A percentile compares a stretch with the other conserved stretches of the same genome.
phyloP scores from a whole-genome alignment of 1,284 basidiomycete species.

The Ganoderma lucidum region DNA sequence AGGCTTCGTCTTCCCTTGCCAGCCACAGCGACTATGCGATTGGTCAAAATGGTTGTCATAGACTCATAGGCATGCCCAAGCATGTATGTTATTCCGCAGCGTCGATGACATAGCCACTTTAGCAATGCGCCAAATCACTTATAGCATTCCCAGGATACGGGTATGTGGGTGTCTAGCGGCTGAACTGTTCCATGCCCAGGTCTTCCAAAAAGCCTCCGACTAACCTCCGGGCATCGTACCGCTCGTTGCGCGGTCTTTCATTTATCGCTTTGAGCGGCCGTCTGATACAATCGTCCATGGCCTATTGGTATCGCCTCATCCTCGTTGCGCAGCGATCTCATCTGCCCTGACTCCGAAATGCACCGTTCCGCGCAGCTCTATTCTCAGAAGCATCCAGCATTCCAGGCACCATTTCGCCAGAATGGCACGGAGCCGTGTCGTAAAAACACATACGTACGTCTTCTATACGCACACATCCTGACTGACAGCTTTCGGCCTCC shows the following conservation, averaged over 20 bases:
- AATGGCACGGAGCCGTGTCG: neutral
- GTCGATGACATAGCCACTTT: neutral
- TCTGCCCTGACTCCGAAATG: conserved; percentile 3
- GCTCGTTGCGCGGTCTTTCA: conserved; percentile 16
- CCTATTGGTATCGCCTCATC: conserved; percentile 7
- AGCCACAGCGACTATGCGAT: neutral
- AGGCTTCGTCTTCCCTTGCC: neutral
- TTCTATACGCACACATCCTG: neutral
- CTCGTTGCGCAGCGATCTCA: conserved; percentile 13
- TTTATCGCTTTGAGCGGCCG: conserved; percentile 20
- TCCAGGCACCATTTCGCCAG: neutral
- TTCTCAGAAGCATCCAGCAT: neutral
- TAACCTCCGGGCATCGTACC: conserved; percentile 22
- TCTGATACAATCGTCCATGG: conserved; percentile 13
- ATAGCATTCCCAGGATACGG: neutral
- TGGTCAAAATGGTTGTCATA: neutral
- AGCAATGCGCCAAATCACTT: neutral
- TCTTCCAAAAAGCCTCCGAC: conserved; percentile 13
- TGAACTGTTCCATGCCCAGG: too few species aligned
- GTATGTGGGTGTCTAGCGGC: conserved; percentile 1
- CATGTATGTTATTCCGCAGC: neutral
- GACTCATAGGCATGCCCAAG: neutral
- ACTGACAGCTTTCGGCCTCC: neutral
- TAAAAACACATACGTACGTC: neutral
- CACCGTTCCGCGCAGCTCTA: conserved; percentile 12